Conservation (phyloP, 768 basidiomycete genomes). For the Suillus occidentalis region DNA sequence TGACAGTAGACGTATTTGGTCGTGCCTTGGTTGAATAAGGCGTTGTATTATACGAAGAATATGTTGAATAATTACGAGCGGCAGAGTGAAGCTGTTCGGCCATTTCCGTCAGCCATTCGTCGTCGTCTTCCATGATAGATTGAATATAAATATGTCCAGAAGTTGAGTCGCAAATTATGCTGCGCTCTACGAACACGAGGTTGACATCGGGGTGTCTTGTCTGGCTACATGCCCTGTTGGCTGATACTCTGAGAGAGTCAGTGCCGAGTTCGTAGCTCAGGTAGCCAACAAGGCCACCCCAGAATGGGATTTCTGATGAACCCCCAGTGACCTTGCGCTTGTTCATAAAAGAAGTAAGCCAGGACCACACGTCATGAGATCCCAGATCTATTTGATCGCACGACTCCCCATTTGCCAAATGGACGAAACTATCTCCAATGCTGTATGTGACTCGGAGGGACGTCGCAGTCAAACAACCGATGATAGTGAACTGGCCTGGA, state of each 20-base stretch:
- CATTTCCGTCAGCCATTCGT: slow-evolving; percentile 57
- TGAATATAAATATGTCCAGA: slow-evolving; percentile 59
- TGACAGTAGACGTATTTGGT: slow-evolving; percentile 33
- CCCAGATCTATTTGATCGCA: slow-evolving; percentile 43
- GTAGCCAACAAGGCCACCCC: slow-evolving; percentile 80
- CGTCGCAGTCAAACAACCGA: slow-evolving; percentile 56
- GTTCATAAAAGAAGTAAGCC: slow-evolving; percentile 72
- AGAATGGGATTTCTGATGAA: slow-evolving; percentile 62
- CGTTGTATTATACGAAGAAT: slow-evolving; percentile 12
- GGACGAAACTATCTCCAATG: slow-evolving; percentile 49
- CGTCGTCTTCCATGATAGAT: slow-evolving; percentile 58
- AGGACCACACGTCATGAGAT: slow-evolving; percentile 66
- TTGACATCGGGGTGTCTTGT: slow-evolving; percentile 68
- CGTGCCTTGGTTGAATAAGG: slow-evolving; percentile 28
- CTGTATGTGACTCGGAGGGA: slow-evolving; percentile 60
- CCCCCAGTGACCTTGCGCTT: slow-evolving; percentile 48
- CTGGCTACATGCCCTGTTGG: slow-evolving; percentile 28
- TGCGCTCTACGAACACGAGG: slow-evolving; percentile 75
- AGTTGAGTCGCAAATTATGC: slow-evolving; percentile 62
- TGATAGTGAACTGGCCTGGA: slow-evolving; percentile 73
- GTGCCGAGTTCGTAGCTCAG: slow-evolving; percentile 82
- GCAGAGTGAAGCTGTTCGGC: slow-evolving; percentile 19
- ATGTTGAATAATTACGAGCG: slow-evolving; percentile 14
- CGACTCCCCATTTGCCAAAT: slow-evolving; percentile 40
- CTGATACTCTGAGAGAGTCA: slow-evolving; percentile 48